Percentiles rank a stretch among this genome's conserved stretches.
Evolutionary conservation across 768 basidiomycete species (phyloP).

Genomic region (Nevesoporus exiguus): DNA sequence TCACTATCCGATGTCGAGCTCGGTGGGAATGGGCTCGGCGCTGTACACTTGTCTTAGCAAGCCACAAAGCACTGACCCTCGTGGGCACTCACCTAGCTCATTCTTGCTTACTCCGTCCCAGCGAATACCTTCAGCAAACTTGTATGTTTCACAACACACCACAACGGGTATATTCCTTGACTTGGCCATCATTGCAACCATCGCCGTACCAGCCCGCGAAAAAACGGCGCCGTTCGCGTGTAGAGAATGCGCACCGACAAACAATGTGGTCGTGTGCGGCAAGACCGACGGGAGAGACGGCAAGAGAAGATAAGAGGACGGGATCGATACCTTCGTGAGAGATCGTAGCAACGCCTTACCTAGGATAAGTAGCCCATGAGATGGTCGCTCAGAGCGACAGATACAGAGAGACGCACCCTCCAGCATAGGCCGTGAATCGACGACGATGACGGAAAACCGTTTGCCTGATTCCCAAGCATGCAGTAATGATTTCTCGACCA

Average conservation of each 20-base stretch:
- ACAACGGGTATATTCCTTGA: slow-evolving; percentile 87
- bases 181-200: slow-evolving; percentile 96
- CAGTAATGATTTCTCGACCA: slow-evolving; percentile 87
- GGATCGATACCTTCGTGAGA: slow-evolving; percentile 65
- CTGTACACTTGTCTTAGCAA: slow-evolving; percentile 17
- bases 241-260: slow-evolving; percentile 91
- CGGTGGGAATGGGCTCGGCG: slow-evolving; percentile 28
- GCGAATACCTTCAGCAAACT: slow-evolving; percentile 90
- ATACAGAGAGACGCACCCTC: slow-evolving; percentile 57
- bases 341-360: slow-evolving; percentile 76
- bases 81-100: slow-evolving; percentile 68
- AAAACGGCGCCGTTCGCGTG: slow-evolving; percentile 94
- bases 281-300: slow-evolving; percentile 80
- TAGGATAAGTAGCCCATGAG: slow-evolving; percentile 28
- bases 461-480: slow-evolving; percentile 72
- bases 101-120: slow-evolving; percentile 95
- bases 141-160: slow-evolving; percentile 98
- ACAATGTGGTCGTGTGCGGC: slow-evolving; percentile 75
- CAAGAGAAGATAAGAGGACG: slow-evolving; percentile 89
- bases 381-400: background rate
- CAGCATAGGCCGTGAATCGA: slow-evolving; percentile 91
- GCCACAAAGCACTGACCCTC: background rate
- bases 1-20: slow-evolving; percentile 6
- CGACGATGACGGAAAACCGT: slow-evolving; percentile 84
- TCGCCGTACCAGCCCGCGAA: slow-evolving; percentile 90